phyloP scores from a whole-genome alignment of 345 rosid genomes.

The Diplotaxis tenuifolia region DNA sequence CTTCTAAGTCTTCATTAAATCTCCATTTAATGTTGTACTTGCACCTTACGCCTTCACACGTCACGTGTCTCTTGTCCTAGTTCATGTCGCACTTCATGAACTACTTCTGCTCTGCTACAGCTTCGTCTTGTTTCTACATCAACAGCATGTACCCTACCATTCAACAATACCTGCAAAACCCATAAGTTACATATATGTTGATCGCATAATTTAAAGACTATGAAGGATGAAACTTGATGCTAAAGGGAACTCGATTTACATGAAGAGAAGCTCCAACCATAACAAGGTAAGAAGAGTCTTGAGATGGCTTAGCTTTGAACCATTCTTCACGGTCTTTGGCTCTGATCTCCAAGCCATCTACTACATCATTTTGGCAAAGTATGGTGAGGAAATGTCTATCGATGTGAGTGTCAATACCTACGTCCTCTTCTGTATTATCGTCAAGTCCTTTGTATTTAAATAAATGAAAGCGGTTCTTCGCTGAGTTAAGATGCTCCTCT shows the following conservation, averaged over 20 bases:
- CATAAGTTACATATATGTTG: neutral
- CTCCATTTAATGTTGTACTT: no score
- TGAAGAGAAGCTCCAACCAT: neutral
- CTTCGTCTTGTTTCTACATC: no score
- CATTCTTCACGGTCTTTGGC: neutral
- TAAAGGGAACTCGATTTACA: neutral
- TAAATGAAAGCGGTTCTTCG: constrained; percentile 41
- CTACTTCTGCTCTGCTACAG: no score
- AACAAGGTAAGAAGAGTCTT: neutral
- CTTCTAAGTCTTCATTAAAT: no score
- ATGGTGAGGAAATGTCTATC: constrained; percentile 27
- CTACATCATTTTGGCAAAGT: constrained; percentile 33
- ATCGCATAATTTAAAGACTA: neutral
- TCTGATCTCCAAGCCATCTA: neutral
- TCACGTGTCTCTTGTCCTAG: no score
- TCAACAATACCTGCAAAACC: neutral
- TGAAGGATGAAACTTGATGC: neutral
- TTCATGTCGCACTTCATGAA: no score
- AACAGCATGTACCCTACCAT: neutral
- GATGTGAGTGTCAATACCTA: constrained; percentile 42
- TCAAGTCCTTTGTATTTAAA: constrained; percentile 37
- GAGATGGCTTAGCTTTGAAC: constrained; percentile 12
- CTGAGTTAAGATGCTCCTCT: constrained; percentile 37
- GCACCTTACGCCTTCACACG: no score
- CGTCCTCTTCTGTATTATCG: neutral